Evolutionary conservation across 2,329 filamentous ascomycete genomes (phyloP).

Genomic region (Fusarium sp.): DNA sequence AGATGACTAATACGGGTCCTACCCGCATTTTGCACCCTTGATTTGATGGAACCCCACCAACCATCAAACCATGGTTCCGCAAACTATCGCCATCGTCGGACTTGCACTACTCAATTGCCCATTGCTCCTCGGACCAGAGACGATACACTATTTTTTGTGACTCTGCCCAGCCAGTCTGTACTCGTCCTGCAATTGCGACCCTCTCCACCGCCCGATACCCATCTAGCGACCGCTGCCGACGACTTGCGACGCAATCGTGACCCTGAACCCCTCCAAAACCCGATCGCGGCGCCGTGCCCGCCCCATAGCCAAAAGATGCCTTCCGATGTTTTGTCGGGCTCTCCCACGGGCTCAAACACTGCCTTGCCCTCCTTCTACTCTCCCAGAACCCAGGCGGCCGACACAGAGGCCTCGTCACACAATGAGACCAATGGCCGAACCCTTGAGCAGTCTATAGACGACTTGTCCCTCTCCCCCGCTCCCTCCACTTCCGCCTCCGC

Average conservation of each 20-base stretch:
- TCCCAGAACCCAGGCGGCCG: slow-evolving; percentile 54
- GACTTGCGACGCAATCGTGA: slow-evolving; percentile 31
- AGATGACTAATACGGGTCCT: slow-evolving; percentile 44
- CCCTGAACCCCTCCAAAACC: slow-evolving; percentile 36
- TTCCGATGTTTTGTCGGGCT: slow-evolving; percentile 49
- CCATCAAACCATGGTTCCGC: slow-evolving; percentile 46
- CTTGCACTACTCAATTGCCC: slow-evolving; percentile 30
- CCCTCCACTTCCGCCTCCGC: slow-evolving; percentile 33
- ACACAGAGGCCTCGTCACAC: slow-evolving; percentile 34
- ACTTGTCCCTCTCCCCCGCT: slow-evolving; percentile 56
- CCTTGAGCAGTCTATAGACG: slow-evolving; percentile 51
- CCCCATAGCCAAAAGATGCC: slow-evolving; percentile 46
- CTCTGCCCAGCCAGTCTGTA: not conserved
- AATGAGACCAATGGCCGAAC: slow-evolving; percentile 33
- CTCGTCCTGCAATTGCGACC: not conserved
- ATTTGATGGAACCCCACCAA: slow-evolving; percentile 44
- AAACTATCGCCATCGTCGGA: slow-evolving; percentile 46
- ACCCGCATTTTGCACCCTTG: slow-evolving; percentile 30
- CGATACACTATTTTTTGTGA: slow-evolving; percentile 21
- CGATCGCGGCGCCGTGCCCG: slow-evolving; percentile 45
- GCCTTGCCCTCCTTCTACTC: slow-evolving; percentile 66
- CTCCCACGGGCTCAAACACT: slow-evolving; percentile 52
- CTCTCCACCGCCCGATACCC: slow-evolving; percentile 27
- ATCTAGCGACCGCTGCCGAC: slow-evolving; percentile 25
- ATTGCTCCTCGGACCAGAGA: slow-evolving; percentile 21